Percentiles rank a stretch among this genome's conserved stretches.
phyloP scores from a whole-genome alignment of 495 filamentous ascomycete genomes.

The Penicillium canescens region DNA sequence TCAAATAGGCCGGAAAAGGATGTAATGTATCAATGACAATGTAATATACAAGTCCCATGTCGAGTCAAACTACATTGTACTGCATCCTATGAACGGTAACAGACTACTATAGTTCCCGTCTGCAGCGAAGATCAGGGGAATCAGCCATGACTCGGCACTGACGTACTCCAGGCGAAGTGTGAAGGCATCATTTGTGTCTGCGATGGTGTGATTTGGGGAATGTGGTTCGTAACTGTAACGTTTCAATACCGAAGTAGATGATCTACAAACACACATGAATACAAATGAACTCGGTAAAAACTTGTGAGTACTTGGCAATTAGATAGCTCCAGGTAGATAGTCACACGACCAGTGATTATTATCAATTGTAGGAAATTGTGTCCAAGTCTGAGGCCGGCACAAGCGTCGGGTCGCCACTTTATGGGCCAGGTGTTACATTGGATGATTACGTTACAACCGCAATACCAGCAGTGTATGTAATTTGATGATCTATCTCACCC shows the following conservation, averaged over 20 bases:
- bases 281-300: background rate
- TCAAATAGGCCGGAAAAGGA: constrained; percentile 7
- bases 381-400: background rate
- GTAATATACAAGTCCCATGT: background rate
- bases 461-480: constrained; percentile 12
- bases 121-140: constrained; percentile 33
- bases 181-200: constrained; percentile 36
- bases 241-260: background rate
- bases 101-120: constrained; percentile 9
- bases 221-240: background rate
- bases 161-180: constrained; percentile 27
- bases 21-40: constrained; percentile 6
- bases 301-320: background rate
- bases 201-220: constrained; percentile 44
- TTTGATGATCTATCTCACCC: background rate
- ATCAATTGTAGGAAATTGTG: background rate
- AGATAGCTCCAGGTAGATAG: background rate
- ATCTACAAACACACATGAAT: background rate
- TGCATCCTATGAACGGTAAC: background rate
- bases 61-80: too few species aligned
- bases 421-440: constrained; percentile 5
- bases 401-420: constrained; percentile 14
- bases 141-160: constrained; percentile 9
- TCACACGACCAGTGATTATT: constrained; percentile 2
- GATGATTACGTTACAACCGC: background rate